Conservation (phyloP, 257 asterid species). For the Nicotiana tabacum region DNA sequence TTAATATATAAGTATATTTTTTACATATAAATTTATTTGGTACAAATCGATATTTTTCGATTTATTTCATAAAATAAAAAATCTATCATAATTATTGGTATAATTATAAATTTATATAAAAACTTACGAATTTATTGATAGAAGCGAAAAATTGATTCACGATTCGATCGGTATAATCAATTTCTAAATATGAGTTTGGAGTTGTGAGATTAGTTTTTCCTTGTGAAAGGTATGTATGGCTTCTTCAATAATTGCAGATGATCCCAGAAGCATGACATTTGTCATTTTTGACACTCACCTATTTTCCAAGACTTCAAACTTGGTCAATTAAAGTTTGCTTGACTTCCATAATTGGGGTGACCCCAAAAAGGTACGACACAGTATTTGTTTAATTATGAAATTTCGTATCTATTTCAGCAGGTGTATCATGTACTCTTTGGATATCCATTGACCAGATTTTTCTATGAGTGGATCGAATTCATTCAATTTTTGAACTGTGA, state of each 20-base stretch:
- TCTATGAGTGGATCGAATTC: neutral
- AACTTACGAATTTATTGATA: too few species aligned
- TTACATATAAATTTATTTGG: too few species aligned
- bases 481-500: neutral
- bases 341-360: slow-evolving; percentile 10
- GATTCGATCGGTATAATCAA: too few species aligned
- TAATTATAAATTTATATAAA: too few species aligned
- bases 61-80: too few species aligned
- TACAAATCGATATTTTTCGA: too few species aligned
- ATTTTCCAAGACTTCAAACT: neutral
- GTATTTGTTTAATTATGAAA: neutral
- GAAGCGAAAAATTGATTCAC: too few species aligned
- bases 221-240: slow-evolving; percentile 18
- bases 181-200: neutral
- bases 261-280: slow-evolving; percentile 31
- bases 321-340: slow-evolving; percentile 17
- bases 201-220: neutral
- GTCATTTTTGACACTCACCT: slow-evolving; percentile 13
- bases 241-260: slow-evolving; percentile 29
- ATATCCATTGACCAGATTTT: neutral
- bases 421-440: neutral
- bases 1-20: too few species aligned
- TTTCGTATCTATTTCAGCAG: neutral
- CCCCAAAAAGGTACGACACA: neutral
- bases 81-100: too few species aligned